phyloP scores from a whole-genome alignment of 495 filamentous ascomycete genomes.

The Aspergillus leporis region DNA sequence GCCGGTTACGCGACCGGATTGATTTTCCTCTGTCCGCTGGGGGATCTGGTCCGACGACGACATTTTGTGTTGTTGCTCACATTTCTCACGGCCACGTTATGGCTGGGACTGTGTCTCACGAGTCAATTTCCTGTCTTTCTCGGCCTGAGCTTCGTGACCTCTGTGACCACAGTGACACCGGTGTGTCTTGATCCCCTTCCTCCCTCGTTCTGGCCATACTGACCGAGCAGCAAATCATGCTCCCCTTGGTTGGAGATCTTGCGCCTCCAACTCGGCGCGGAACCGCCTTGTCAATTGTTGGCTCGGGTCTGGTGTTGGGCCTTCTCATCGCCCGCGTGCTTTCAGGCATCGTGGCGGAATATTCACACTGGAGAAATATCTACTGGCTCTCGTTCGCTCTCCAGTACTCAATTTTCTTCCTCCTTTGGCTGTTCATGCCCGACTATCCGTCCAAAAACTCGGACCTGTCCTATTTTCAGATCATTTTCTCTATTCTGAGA shows the following conservation, averaged over 20 bases:
- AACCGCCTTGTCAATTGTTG: constrained; percentile 67
- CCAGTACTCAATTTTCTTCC: constrained; percentile 64
- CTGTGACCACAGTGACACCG: constrained; percentile 79
- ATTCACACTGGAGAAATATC: constrained; percentile 69
- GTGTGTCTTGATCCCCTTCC: constrained; percentile 21
- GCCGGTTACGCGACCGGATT: constrained; percentile 78
- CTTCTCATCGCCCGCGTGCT: constrained; percentile 76
- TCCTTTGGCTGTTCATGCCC: constrained; percentile 75
- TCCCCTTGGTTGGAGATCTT: constrained; percentile 80
- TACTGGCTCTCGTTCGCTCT: constrained; percentile 80
- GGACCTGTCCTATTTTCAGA: constrained; percentile 56
- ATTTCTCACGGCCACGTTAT: constrained; percentile 63
- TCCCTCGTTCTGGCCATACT: too few species aligned
- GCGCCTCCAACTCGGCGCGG: constrained; percentile 69
- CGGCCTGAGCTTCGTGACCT: constrained; percentile 67
- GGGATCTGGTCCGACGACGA: constrained; percentile 70
- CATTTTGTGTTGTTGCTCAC: constrained; percentile 69
- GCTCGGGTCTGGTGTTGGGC: constrained; percentile 75
- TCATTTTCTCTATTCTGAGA: constrained; percentile 62
- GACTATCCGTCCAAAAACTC: constrained; percentile 79
- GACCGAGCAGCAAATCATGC: constrained; percentile 63
- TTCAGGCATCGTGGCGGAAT: constrained; percentile 72
- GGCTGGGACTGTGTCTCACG: constrained; percentile 72
- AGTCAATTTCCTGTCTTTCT: constrained; percentile 62
- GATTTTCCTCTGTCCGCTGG: constrained; percentile 74